Evolutionary conservation across 768 basidiomycete species (phyloP), one percentile per base, ranked within the genome.

Genomic region (Boletus coccyginus): DNA sequence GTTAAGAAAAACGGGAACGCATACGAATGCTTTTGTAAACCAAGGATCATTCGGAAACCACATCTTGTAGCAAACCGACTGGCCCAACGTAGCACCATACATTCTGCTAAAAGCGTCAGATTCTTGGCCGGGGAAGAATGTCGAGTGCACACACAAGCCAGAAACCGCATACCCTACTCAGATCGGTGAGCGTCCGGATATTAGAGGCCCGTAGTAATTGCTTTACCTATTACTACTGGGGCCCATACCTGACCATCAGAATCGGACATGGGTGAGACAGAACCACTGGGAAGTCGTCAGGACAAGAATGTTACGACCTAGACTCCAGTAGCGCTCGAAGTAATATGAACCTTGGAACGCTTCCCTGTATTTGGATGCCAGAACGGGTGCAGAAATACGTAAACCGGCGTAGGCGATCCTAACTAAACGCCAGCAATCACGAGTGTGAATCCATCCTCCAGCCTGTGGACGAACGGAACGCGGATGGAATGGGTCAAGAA

Each of bases 31-130:
- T 17, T 50, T 60, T 5, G 46, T 49, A 8, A n/a, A 19, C 17
- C 2, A 11, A 9, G 33, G 13, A 29, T 60, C 59, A 9, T 57
- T 33, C 13, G 59, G 55, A 39, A 60, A 60, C 39, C 24, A 60
- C 17, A 42, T 21, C 7, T 6, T 36, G 35, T 60, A 60, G 44
- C 33, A 60, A 27, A 60, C 38, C 19, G 55, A 53, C 43, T 57
- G 59, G 19, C 55, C 55, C 10, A 60, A 13, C 7, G 59, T 29
- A 13, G 14, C 46, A 38, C 59, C 59, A 27, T 60, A 60, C 55
- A 60, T 53, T 29, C 59, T 60, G 27, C 27, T 27, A 21, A n/a
- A 45, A 52, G 17, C 7, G 11, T 46, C 21, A 31, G 32, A 11
- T 32, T 27, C 7, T 16, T n/a, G 9, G 5, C 14, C 46, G 14